Percentiles rank a stretch among this genome's conserved stretches.
Conservation (phyloP, 768 basidiomycete species). For the Trametes maxima region DNA sequence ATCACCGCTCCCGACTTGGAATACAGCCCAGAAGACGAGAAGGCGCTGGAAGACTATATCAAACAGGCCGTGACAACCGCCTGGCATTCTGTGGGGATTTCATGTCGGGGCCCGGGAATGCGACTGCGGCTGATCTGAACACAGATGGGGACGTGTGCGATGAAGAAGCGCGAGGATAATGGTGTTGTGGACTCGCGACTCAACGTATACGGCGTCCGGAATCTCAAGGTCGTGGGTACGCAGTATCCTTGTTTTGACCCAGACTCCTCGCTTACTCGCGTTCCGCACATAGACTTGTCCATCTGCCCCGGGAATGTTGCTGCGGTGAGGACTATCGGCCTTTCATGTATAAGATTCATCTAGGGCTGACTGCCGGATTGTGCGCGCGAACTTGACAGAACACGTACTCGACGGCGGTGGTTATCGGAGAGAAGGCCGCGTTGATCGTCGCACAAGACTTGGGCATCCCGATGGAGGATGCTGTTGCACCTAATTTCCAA, state of each 20-base stretch:
- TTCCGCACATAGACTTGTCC: slow-evolving; percentile 1
- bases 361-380: background rate
- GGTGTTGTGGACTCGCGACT: slow-evolving; percentile 64
- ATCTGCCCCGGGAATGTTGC: slow-evolving; percentile 14
- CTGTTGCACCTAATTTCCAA: background rate
- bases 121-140: slow-evolving; percentile 13
- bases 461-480: slow-evolving; percentile 1
- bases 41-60: slow-evolving; percentile 35
- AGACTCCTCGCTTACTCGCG: background rate
- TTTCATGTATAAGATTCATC: background rate
- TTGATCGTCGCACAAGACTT: slow-evolving; percentile 15
- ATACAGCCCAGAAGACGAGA: slow-evolving; percentile 39
- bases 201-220: slow-evolving; percentile 60
- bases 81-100: slow-evolving; percentile 36
- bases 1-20: slow-evolving; percentile 34
- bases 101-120: background rate
- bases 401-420: slow-evolving; percentile 20
- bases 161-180: slow-evolving; percentile 60
- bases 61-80: slow-evolving; percentile 31
- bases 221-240: slow-evolving; percentile 44
- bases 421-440: slow-evolving; percentile 23
- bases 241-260: background rate
- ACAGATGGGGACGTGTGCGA: slow-evolving; percentile 66
- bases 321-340: background rate
- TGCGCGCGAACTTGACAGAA: slow-evolving; percentile 6